Base-by-base conservation (phyloP, 202 grass and related monocot genomes). In the Hordeum pubiflorum region DNA sequence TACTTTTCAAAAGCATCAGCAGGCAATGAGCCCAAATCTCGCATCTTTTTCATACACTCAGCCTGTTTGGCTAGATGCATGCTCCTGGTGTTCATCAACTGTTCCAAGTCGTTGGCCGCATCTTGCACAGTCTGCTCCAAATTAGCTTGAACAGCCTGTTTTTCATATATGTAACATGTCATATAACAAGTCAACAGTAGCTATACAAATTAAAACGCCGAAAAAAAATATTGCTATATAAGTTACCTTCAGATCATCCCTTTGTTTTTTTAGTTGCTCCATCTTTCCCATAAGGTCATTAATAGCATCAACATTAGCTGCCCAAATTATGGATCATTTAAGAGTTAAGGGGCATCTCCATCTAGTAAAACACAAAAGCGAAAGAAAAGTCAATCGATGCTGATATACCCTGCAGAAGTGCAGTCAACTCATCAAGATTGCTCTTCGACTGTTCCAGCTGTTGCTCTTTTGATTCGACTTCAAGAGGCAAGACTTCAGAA, bases 1-100 rank as follows among this genome's bases (percentile, higher is more conserved):
- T 95, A 98, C 96, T 71, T 91, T 78, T 98, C 96, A 86, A 95
- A 98, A 85, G 92, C 92, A 88, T 95, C 90, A 85, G 92, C 86
- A 63, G 96, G 96, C 86, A 98, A 88, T 3, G 92, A 93, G 41
- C 96, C 96, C 77, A 98, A 83, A 70, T 98, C 96, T 76, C 92
- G 84, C 37, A 98, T 98, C 79, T 98, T 98, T 83, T 91, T 98
- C 92, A 88, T 86, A 79, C 90, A 95, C 22, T 98, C 96, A 17
- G 95, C 92, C 81, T 98, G 96, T 62, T 95, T 98, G 10, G 92
- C 79, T 59, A 95, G 76, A 91, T 95, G 83, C 26, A 72, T 85
- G 33, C 63, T 95, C 81, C 96, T 91, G 56, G 80, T 89, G 79
- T 84, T 91, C 86, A 99, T 88, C 59, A 93, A 86, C 62, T 93